Conservation (phyloP, 345 rosid species). For the Salix arbutifolia region DNA sequence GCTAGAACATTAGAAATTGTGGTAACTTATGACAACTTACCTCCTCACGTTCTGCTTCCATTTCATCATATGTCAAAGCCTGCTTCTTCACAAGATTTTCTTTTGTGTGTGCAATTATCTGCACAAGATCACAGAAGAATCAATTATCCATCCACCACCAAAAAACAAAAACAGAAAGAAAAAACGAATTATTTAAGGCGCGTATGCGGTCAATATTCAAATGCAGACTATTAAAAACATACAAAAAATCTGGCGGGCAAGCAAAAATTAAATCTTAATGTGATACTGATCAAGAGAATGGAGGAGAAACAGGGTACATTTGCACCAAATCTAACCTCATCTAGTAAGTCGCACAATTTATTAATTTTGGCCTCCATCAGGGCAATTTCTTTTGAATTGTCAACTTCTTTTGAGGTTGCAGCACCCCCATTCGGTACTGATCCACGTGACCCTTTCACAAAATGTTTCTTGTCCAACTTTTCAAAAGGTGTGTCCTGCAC, state of each 20-base stretch:
- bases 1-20: neutral
- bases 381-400: slow-evolving; percentile 57
- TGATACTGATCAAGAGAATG: neutral
- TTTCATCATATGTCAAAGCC: slow-evolving; percentile 89
- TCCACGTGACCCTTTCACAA: slow-evolving; percentile 59
- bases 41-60: slow-evolving; percentile 94
- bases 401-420: slow-evolving; percentile 40
- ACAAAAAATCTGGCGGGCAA: neutral
- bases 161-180: neutral
- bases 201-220: neutral
- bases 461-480: slow-evolving; percentile 82
- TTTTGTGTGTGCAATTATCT: slow-evolving; percentile 71
- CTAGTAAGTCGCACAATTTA: slow-evolving; percentile 64
- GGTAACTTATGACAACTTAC: slow-evolving; percentile 28
- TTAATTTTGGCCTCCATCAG: slow-evolving; percentile 67
- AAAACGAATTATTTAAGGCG: neutral
- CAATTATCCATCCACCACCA: neutral
- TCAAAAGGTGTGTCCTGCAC: slow-evolving; percentile 78
- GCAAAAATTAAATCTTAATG: neutral
- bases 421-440: slow-evolving; percentile 52
- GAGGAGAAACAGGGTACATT: neutral
- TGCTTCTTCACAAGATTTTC: slow-evolving; percentile 92
- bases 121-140: slow-evolving; percentile 15
- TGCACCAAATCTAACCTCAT: slow-evolving; percentile 51
- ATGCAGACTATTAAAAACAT: neutral